These are phyloP conservation scores for Paramecium octaurelia DNA, from an alignment of 73 alveolate genomes.

Conservation along the genomic window DNA sequence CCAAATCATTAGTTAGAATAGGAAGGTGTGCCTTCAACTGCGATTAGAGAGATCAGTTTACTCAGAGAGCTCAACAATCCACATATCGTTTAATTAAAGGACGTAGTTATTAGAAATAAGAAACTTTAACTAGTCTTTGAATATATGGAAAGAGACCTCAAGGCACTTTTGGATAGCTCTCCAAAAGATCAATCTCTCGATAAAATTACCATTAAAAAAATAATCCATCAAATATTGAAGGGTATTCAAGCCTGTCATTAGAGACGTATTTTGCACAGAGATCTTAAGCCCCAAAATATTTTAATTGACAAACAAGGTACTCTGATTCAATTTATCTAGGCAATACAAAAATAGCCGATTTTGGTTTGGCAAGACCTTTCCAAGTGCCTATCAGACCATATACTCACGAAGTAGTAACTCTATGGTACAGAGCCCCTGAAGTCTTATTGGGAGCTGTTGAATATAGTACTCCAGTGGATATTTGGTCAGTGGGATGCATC, in stretches of 20 bases:
- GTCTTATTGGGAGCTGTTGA: constrained; percentile 75
- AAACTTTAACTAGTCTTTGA: constrained; percentile 47
- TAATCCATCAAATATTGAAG: constrained; percentile 73
- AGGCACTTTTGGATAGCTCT: background rate
- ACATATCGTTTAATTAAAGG: constrained; percentile 77
- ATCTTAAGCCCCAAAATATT: constrained; percentile 75
- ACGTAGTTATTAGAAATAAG: constrained; percentile 52
- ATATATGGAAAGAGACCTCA: constrained; percentile 54
- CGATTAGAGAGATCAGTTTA: constrained; percentile 93
- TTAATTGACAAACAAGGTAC: constrained; percentile 62
- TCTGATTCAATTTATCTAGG: background rate
- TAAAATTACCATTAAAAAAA: background rate
- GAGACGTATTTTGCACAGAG: constrained; percentile 75
- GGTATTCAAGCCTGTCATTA: constrained; percentile 77
- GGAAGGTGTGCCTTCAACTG: constrained; percentile 95
- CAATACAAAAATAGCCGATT: constrained; percentile 78
- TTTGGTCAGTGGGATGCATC: constrained; percentile 92
- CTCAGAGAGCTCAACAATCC: constrained; percentile 90
- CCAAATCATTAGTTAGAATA: constrained; percentile 71
- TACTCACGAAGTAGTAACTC: constrained; percentile 85
- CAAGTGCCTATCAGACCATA: constrained; percentile 70
- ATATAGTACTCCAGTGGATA: constrained; percentile 85
- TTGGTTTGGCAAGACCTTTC: constrained; percentile 83
- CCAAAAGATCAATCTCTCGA: constrained; percentile 1
- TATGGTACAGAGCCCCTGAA: constrained; percentile 91